These are phyloP conservation scores for Cucurbitaria berberidis DNA, from an alignment of 2,329 filamentous ascomycete species.

Conservation along the genomic window DNA sequence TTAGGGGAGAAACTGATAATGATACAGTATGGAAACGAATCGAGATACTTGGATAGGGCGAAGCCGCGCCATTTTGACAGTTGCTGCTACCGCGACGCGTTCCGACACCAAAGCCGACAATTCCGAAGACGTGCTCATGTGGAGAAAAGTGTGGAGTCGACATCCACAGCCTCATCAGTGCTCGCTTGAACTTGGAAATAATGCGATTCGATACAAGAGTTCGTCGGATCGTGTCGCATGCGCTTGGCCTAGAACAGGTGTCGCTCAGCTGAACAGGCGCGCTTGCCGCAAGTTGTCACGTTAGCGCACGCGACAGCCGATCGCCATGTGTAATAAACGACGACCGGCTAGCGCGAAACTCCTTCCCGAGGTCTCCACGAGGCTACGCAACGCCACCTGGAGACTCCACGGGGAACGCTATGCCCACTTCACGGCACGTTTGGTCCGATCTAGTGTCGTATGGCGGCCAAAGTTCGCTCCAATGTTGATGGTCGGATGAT, in stretches of 20 bases:
- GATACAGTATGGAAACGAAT: not conserved
- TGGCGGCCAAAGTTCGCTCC: slow-evolving; percentile 6
- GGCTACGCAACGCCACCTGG: slow-evolving; percentile 20
- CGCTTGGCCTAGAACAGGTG: slow-evolving; percentile 3
- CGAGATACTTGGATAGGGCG: slow-evolving; percentile 9
- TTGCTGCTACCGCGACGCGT: slow-evolving; percentile 18
- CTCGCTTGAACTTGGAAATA: slow-evolving; percentile 7
- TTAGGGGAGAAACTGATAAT: not conserved
- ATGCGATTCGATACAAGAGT: slow-evolving; percentile 14
- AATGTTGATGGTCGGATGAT: slow-evolving; percentile 13
- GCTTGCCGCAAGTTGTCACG: not conserved
- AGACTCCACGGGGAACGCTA: slow-evolving; percentile 27
- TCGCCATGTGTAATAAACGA: not conserved
- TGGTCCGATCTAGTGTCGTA: slow-evolving; percentile 9
- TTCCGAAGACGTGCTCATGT: slow-evolving; percentile 23
- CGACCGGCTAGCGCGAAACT: too few species aligned
- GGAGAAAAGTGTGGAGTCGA: slow-evolving; percentile 7
- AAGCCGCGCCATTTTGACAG: slow-evolving; percentile 21
- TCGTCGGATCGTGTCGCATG: slow-evolving; percentile 9
- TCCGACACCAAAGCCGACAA: slow-evolving; percentile 20
- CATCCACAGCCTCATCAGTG: slow-evolving; percentile 1
- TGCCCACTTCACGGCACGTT: slow-evolving; percentile 1
- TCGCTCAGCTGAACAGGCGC: not conserved
- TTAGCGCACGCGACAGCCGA: slow-evolving; percentile 21
- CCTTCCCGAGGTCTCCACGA: too few species aligned